Conservation (phyloP, 2,329 filamentous ascomycete genomes). For the Fusarium sp. region DNA sequence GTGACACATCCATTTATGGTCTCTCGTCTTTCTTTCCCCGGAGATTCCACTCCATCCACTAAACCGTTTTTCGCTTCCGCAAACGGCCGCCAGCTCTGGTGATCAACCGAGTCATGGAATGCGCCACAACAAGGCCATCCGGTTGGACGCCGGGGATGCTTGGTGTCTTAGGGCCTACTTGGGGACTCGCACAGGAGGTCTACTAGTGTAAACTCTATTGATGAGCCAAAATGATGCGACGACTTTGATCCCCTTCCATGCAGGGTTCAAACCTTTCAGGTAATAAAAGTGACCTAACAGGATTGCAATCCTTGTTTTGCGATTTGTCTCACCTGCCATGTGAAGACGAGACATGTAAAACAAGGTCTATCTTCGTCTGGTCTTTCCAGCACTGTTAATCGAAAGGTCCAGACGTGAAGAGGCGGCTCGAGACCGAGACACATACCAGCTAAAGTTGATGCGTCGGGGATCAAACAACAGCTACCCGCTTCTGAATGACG, state of each 20-base stretch:
- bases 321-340: background rate
- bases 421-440: background rate
- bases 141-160: background rate
- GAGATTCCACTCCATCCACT: background rate
- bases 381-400: background rate
- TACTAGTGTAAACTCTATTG: slow-evolving; percentile 16
- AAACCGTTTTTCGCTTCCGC: background rate
- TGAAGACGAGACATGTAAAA: background rate
- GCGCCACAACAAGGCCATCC: background rate
- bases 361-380: accelerated
- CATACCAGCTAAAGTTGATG: background rate
- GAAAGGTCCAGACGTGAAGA: no score
- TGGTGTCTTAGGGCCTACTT: background rate
- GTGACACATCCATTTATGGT: background rate
- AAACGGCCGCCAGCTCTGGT: background rate
- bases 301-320: background rate
- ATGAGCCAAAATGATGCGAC: background rate
- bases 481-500: background rate
- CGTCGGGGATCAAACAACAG: background rate
- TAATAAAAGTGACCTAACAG: background rate
- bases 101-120: background rate
- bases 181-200: background rate
- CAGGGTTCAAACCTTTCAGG: background rate
- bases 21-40: background rate
- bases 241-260: background rate